A percentile compares a stretch with the other conserved stretches of the same genome.
Evolutionary conservation across 257 asterid species (phyloP).

Genomic region (Fraxinus pennsylvanica): DNA sequence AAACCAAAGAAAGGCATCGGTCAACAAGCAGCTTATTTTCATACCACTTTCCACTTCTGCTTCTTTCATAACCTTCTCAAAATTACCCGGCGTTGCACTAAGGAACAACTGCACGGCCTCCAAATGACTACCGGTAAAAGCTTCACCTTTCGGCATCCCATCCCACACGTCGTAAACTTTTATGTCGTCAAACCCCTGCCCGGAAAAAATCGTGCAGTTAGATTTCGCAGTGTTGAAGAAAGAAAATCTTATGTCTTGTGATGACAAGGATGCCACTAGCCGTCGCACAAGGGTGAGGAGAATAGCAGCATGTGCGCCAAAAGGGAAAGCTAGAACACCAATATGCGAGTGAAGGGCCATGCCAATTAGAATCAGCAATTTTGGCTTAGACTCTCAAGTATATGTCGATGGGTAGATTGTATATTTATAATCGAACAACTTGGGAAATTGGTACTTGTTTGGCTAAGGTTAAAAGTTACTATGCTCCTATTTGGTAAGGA

Average conservation of each 20-base stretch:
- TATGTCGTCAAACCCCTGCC: constrained; percentile 24
- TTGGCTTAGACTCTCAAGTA: background rate
- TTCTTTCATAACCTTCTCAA: constrained; percentile 29
- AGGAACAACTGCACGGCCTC: constrained; percentile 57
- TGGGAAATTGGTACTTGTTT: background rate
- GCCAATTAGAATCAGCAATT: background rate
- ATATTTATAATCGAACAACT: background rate
- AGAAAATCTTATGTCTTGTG: constrained; percentile 45
- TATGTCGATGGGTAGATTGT: background rate
- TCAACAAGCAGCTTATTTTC: constrained; percentile 46
- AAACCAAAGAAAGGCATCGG: constrained; percentile 71
- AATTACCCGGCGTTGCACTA: constrained; percentile 52
- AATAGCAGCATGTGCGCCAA: constrained; percentile 70
- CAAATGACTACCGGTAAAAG: constrained; percentile 37
- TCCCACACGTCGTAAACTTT: constrained; percentile 51
- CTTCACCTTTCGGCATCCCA: constrained; percentile 42
- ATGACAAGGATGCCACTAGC: constrained; percentile 35
- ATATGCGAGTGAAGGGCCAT: constrained; percentile 50
- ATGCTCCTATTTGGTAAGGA: too few species aligned
- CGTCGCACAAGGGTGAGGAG: constrained; percentile 47
- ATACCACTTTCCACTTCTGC: constrained; percentile 39
- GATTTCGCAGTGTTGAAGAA: constrained; percentile 55
- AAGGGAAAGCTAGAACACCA: constrained; percentile 76
- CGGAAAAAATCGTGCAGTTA: constrained; percentile 28
- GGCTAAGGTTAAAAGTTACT: background rate